Evolutionary conservation across 2,329 filamentous ascomycete species (phyloP).

Genomic region (Chaetomiaceae sp.): DNA sequence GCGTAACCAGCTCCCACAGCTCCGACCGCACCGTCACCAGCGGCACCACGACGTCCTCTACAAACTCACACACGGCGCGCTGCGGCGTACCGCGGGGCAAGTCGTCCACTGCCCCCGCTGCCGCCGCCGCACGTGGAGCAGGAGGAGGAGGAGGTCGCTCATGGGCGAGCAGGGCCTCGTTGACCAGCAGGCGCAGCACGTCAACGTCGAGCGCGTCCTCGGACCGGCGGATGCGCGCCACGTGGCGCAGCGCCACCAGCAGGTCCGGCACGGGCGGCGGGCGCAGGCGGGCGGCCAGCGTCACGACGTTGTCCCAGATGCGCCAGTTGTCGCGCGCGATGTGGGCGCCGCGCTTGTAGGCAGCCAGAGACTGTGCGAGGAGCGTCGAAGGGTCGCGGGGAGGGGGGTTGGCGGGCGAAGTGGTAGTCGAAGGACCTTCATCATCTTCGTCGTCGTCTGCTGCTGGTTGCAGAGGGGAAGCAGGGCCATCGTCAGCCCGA

Average conservation of each 20-base stretch:
- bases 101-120: constrained; percentile 34
- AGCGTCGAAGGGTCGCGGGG: constrained; percentile 51
- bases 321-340: constrained; percentile 81
- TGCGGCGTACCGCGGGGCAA: constrained; percentile 53
- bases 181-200: constrained; percentile 65
- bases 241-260: constrained; percentile 63
- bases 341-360: constrained; percentile 79
- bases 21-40: constrained; percentile 74
- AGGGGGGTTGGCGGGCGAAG: not conserved
- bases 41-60: constrained; percentile 71
- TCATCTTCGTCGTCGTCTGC: constrained; percentile 25
- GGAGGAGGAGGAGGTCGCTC: constrained; percentile 28
- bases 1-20: constrained; percentile 70
- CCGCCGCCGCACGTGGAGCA: not conserved
- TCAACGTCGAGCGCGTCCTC: constrained; percentile 74
- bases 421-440: constrained; percentile 22
- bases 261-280: constrained; percentile 73
- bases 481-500: constrained; percentile 26
- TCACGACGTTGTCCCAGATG: constrained; percentile 96
- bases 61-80: constrained; percentile 59
- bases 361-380: constrained; percentile 68
- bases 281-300: constrained; percentile 69
- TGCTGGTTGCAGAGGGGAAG: constrained; percentile 13
- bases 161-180: constrained; percentile 55
- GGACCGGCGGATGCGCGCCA: constrained; percentile 70